A percentile compares a stretch with the other conserved stretches of the same genome.
phyloP scores from a whole-genome alignment of 495 filamentous ascomycete species.

The Neurospora sp. region DNA sequence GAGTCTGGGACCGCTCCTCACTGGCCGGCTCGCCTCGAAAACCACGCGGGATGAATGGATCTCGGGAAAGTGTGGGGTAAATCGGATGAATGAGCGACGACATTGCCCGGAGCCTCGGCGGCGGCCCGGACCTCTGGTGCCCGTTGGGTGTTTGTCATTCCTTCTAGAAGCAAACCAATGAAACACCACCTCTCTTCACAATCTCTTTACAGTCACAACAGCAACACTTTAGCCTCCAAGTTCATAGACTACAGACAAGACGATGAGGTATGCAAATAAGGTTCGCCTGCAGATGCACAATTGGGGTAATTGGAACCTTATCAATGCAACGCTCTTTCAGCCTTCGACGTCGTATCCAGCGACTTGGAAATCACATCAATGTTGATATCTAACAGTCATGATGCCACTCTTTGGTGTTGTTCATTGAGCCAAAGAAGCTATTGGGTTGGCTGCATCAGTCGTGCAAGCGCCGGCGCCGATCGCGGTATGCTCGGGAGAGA shows the following conservation, averaged over 20 bases:
- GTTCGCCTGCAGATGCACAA: neutral
- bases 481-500: neutral
- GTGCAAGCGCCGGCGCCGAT: neutral
- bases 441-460: neutral
- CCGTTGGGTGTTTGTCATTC: neutral
- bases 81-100: neutral
- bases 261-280: neutral
- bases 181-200: neutral
- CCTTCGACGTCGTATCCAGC: neutral
- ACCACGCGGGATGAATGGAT: slow-evolving; percentile 1
- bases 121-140: neutral
- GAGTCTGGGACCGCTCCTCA: neutral
- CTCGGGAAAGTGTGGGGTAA: slow-evolving; percentile 5
- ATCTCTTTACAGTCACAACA: neutral
- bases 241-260: neutral
- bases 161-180: neutral
- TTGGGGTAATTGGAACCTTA: neutral
- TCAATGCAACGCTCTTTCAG: neutral
- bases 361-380: neutral
- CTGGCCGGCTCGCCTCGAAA: neutral
- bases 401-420: neutral
- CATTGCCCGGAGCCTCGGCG: neutral
- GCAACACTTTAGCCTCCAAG: neutral
- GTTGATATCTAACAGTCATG: neutral
- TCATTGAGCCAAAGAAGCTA: neutral